Evolutionary conservation across 2,329 filamentous ascomycete genomes (phyloP), one percentile per base, ranked within the genome.

Genomic region (Sphaerulina musiva): DNA sequence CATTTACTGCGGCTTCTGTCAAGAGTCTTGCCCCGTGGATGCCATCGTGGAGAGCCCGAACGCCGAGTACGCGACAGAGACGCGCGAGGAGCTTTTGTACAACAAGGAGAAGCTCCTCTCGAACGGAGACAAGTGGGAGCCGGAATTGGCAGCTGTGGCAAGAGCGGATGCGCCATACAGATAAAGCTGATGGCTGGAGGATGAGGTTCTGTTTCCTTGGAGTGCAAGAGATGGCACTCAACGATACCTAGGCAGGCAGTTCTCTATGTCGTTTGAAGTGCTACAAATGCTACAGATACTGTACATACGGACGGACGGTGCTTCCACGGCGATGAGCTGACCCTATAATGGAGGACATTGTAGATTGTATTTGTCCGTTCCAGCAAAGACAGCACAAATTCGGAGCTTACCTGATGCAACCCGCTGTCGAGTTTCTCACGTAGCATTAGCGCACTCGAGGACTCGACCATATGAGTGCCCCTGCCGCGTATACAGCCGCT

Each of bases 1-100:
- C 78, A 98, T 98, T 75, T 98, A 97, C 83, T 97, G 93, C 73
- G 93, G 93, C 48, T 95, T 95, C 78, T 97, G 93, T 82, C 92
- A 96, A 78, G 93, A 98, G 79, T 95, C 89, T 62, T 98, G 93
- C 77, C 93, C 93, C 43, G 93, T 98, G 52, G 93, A 98, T 75
- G 93, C 93, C 56, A 98, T 89, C 73, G 85, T 89, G 55, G 85
- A 88, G 72, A 81, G 80, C 32, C 83, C 85, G 51, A 88, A 88
- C 65, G 84, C 84, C 47, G 85, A 87, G 72, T 88, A 87, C 64
- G 84, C 85, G 42, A 87, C 83, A 2, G 85, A 87, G 74, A 86
- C 83, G 60, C 84, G 92, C 70, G 92, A 98, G 75, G 92, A 97
- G 79, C 76, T 97, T 67, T 75, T 97, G 66, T 97, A 97, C 80